Evolutionary conservation across 2,329 filamentous ascomycete species (phyloP).

Genomic region (Metarhizium anisopliae): DNA sequence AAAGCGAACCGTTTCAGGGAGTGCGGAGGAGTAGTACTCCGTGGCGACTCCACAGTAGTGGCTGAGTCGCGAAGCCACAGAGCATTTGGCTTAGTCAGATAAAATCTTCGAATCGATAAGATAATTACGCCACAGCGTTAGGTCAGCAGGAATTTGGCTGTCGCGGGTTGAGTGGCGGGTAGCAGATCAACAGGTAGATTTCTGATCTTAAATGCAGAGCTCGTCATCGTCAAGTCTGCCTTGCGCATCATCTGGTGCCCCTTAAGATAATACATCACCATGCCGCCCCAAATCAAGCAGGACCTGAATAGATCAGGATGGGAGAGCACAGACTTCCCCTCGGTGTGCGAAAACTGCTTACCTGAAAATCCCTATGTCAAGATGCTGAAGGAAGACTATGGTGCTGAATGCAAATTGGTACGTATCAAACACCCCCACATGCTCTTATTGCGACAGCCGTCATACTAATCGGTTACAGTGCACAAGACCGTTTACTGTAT

Average conservation of each 20-base stretch:
- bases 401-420: constrained; percentile 69
- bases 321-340: constrained; percentile 88
- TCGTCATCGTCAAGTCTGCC: not conserved
- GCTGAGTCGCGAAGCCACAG: not conserved
- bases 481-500: constrained; percentile 91
- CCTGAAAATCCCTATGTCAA: constrained; percentile 97
- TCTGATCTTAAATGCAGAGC: not conserved
- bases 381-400: constrained; percentile 97
- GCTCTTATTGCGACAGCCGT: not conserved
- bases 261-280: constrained; percentile 22
- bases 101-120: not conserved
- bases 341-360: constrained; percentile 84
- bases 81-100: not conserved
- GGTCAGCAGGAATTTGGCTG: constrained; percentile 1
- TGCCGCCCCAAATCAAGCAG: constrained; percentile 91
- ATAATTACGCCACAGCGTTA: not conserved
- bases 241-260: constrained; percentile 8
- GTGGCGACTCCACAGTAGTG: not conserved
- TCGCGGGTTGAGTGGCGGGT: not conserved
- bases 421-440: constrained; percentile 5
- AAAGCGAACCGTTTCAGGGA: constrained; percentile 4
- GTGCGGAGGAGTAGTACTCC: too few relatives aligned
- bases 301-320: constrained; percentile 92
- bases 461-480: constrained; percentile 37
- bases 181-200: not conserved